Percentiles rank a stretch among this genome's conserved stretches.
Conservation (phyloP, 768 basidiomycete genomes). For the Pholiota molesta region DNA sequence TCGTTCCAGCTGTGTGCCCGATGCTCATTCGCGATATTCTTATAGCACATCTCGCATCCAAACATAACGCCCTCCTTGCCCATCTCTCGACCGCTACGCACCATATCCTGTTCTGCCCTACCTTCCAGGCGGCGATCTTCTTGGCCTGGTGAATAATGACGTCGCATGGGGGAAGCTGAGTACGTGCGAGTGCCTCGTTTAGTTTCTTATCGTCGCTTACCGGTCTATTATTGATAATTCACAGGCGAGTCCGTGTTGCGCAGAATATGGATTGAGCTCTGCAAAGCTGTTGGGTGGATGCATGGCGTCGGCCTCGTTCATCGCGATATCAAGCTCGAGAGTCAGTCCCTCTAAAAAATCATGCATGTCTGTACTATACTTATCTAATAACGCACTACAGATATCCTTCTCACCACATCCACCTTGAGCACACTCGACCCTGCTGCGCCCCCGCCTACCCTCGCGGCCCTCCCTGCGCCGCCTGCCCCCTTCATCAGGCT, state of each 20-base stretch:
- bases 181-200: constrained; percentile 20
- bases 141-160: constrained; percentile 70
- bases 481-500: constrained; percentile 73
- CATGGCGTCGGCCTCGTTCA: constrained; percentile 86
- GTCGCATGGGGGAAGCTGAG: constrained; percentile 42
- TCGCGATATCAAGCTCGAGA: constrained; percentile 89
- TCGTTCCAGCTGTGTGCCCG: neutral
- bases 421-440: constrained; percentile 27
- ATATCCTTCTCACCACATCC: constrained; percentile 71
- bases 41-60: constrained; percentile 78
- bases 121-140: constrained; percentile 78
- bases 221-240: neutral
- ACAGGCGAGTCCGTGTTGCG: constrained; percentile 56
- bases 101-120: constrained; percentile 78
- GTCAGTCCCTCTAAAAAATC: constrained; percentile 37
- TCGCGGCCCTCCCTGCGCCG: constrained; percentile 37
- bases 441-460: constrained; percentile 28
- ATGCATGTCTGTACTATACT: constrained; percentile 9
- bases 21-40: constrained; percentile 8
- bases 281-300: constrained; percentile 84
- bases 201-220: neutral
- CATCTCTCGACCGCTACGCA: constrained; percentile 73
- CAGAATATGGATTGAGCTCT: constrained; percentile 77
- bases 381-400: constrained; percentile 36
- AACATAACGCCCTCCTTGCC: constrained; percentile 74